Base-by-base conservation (phyloP, 192 early-diverging fungal species). In the Coemansia nantahalensis region DNA sequence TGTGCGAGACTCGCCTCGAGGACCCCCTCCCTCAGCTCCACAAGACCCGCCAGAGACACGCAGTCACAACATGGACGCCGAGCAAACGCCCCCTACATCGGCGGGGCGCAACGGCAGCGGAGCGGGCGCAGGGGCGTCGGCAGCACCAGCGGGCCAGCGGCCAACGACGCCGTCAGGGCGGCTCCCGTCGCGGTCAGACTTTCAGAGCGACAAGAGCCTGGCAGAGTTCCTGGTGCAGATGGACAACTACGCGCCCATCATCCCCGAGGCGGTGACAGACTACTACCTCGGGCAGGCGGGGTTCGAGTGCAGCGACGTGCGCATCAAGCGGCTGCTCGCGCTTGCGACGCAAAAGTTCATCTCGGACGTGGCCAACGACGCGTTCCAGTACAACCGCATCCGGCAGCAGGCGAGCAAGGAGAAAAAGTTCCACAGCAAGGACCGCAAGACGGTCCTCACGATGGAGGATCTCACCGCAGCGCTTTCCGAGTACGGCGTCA, bases 401-500 rank as follows among this genome's bases (percentile, higher is more conserved):
- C 49, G 85, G 36, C 83, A 83, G 53, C 80, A 86, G 39, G 65
- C 65, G 10, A 54, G 53, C 56, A 76, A 64, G 26, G 78, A 77
- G 43, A 72, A 72, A 59, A 80, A 79, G 41, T 71, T 61, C 51
- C 45, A 64, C 45, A 68, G 45, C 60, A 76, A 68, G 80, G 89
- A 91, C 39, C 86, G 86, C 47, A 90, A 88, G 60, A 91, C 90
- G 14, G 90, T 93, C 13, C 59, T 98, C 34, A 94, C 84, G 14
- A 89, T 95, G 84, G 94, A 98, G 32, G 96, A 97, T 63, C 77
- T 98, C 39, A 82, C 90, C 8, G 83, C 86, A 15, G 96, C 94
- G 6, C 65, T 97, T 31, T 78, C 83, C 0, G 93, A 95, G 59
- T 92, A 97, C 48, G 96, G 96, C 32, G 86, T 98, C 47, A 95